A percentile compares a stretch with the other conserved stretches of the same genome.
phyloP scores from a whole-genome alignment of 352 stramenopile genomes.

The Thraustochytrium sp. region DNA sequence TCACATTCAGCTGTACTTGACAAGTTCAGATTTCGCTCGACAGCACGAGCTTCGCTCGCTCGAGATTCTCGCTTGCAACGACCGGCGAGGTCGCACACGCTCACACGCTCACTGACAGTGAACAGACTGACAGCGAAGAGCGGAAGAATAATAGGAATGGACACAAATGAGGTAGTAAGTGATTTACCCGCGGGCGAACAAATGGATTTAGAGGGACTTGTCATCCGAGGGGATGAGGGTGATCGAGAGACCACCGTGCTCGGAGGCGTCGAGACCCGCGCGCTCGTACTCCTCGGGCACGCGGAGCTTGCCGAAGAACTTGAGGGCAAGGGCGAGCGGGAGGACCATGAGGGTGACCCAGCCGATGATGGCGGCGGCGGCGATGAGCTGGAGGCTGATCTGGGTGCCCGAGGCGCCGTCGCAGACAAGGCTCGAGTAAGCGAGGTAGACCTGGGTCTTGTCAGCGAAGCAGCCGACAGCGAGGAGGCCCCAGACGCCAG shows the following conservation, averaged over 20 bases:
- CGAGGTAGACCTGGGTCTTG: constrained; percentile 34
- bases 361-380: constrained; percentile 49
- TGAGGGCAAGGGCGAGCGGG: constrained; percentile 56
- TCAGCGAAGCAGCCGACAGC: constrained; percentile 49
- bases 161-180: no score
- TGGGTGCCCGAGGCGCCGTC: constrained; percentile 39
- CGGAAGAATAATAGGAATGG: no score
- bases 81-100: no score
- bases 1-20: no score
- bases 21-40: no score
- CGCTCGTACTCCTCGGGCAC: constrained; percentile 47
- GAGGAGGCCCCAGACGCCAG: constrained; percentile 47
- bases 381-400: constrained; percentile 47
- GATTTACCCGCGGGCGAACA: no score
- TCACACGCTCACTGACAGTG: no score
- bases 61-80: no score
- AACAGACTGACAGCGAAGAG: no score
- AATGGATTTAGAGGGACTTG: constrained; percentile 26
- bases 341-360: constrained; percentile 54
- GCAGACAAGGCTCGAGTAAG: constrained; percentile 44
- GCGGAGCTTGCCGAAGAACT: constrained; percentile 45
- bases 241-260: constrained; percentile 47
- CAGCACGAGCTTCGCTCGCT: no score
- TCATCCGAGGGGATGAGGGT: background rate
- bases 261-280: constrained; percentile 47